Evolutionary conservation across 768 basidiomycete genomes (phyloP).

Genomic region (Strobilomyces dryophilus): DNA sequence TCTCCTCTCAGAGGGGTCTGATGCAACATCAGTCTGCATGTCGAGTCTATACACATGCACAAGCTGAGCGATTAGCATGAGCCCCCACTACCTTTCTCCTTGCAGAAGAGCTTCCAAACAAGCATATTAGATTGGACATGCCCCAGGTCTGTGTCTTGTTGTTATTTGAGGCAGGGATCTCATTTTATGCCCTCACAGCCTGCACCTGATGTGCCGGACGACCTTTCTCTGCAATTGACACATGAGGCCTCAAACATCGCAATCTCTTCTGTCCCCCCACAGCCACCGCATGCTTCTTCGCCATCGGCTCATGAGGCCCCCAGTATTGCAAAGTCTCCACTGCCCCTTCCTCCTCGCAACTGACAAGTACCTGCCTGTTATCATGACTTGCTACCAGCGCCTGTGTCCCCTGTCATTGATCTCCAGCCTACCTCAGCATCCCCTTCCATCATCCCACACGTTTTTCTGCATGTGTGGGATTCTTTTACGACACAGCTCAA

Average conservation of each 20-base stretch:
- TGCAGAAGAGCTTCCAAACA: background rate
- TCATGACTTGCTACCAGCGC: background rate
- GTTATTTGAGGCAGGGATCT: no score
- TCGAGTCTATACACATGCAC: background rate
- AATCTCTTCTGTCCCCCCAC: no score
- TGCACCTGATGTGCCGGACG: no score
- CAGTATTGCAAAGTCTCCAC: no score
- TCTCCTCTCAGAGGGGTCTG: background rate
- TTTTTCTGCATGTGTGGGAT: background rate
- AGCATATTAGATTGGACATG: background rate
- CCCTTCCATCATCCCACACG: background rate
- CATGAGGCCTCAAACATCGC: no score
- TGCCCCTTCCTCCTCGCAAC: no score
- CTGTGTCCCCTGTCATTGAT: background rate
- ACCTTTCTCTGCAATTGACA: no score
- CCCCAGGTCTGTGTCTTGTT: background rate
- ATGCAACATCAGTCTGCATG: background rate
- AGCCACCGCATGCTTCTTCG: no score
- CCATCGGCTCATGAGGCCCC: no score
- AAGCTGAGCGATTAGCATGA: background rate
- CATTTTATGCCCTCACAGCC: no score
- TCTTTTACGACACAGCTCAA: background rate
- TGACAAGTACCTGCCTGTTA: background rate
- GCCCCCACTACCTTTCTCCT: background rate
- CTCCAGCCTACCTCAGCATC: background rate